Base-by-base conservation (phyloP, 2,329 filamentous ascomycete genomes). In the Zymoseptoria passerinii region DNA sequence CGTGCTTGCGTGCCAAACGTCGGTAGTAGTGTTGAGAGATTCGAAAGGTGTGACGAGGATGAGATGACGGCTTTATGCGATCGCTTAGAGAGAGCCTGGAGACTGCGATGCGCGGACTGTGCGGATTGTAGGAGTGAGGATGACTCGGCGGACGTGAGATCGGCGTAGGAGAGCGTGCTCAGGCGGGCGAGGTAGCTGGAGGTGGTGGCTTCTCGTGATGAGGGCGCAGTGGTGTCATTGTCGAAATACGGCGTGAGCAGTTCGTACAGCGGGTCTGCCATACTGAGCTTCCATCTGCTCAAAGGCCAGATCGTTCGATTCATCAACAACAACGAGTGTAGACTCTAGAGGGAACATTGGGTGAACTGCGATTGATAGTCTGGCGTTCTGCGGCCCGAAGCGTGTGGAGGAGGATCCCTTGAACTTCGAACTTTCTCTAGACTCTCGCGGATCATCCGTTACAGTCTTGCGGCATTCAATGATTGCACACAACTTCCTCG, bases 21-120 rank as follows among this genome's bases (percentile, higher is more conserved):
- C 0, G 90, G 89, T n/a, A 99, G 78, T 0, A 86, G 83, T n/a
- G 80, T 78, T 53, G 80, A 79, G 7, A 97, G 80, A 8, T 84
- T 85, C n/a, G 83, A 81, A 67, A 97, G 85, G 66, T 89, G 86
- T 65, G 85, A 82, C 20, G 89, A 86, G 3, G 92, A 94, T 55
- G 86, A 80, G 66, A 96, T 91, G 63, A 97, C 86, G 18, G 86
- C 81, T 70, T 87, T 89, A 74, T 96, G 87, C 0, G 92, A 96
- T 65, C 89, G 88, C 67, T 95, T 95, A 7, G 92, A 92, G 53
- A 97, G 83, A 0, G 85, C 83, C 72, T 99, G 94, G 1, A 97
- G 81, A 0, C 90, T 89, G 48, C 95, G 83, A 13, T 92, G 81
- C 48, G 89, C 82, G 0, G 89, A 88, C 62, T 96, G 90, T 3